phyloP scores from a whole-genome alignment of 2,329 filamentous ascomycete genomes.

The Paramyrothecium roridum region DNA sequence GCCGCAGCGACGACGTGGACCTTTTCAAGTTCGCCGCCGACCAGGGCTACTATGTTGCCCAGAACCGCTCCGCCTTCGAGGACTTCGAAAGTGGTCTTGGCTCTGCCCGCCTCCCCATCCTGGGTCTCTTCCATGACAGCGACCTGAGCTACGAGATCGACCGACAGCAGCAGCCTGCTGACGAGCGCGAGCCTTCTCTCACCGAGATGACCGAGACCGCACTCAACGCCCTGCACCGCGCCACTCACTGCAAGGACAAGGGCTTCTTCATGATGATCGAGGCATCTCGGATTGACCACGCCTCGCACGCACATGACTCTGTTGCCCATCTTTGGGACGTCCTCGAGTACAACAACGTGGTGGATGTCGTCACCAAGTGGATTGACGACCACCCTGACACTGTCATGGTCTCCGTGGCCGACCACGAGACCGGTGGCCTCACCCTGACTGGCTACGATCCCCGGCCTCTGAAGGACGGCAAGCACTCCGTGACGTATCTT shows the following conservation, averaged over 20 bases:
- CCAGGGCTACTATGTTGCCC: slow-evolving; percentile 29
- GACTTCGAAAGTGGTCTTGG: slow-evolving; percentile 15
- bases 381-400: slow-evolving; percentile 33
- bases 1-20: slow-evolving; percentile 30
- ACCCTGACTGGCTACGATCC: slow-evolving; percentile 29
- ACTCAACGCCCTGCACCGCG: slow-evolving; percentile 26
- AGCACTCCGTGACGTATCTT: slow-evolving; percentile 21
- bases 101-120: slow-evolving; percentile 25
- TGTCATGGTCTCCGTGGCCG: slow-evolving; percentile 30
- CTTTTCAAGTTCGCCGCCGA: slow-evolving; percentile 24
- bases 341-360: slow-evolving; percentile 32
- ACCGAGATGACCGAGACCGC: slow-evolving; percentile 24
- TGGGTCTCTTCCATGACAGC: slow-evolving; percentile 31
- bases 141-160: slow-evolving; percentile 30
- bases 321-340: slow-evolving; percentile 45
- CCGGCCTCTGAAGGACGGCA: slow-evolving; percentile 17
- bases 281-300: slow-evolving; percentile 28
- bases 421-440: slow-evolving; percentile 35
- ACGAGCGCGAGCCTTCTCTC: slow-evolving; percentile 13
- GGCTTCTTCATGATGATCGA: slow-evolving; percentile 29
- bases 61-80: slow-evolving; percentile 28
- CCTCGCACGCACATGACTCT: slow-evolving; percentile 47
- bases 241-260: slow-evolving; percentile 22
- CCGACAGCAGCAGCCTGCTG: slow-evolving; percentile 15
- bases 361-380: slow-evolving; percentile 28